Evolutionary conservation across 2,329 filamentous ascomycete genomes (phyloP), one percentile per base, ranked within the genome.

Genomic region (Tolypocladium amazonense): DNA sequence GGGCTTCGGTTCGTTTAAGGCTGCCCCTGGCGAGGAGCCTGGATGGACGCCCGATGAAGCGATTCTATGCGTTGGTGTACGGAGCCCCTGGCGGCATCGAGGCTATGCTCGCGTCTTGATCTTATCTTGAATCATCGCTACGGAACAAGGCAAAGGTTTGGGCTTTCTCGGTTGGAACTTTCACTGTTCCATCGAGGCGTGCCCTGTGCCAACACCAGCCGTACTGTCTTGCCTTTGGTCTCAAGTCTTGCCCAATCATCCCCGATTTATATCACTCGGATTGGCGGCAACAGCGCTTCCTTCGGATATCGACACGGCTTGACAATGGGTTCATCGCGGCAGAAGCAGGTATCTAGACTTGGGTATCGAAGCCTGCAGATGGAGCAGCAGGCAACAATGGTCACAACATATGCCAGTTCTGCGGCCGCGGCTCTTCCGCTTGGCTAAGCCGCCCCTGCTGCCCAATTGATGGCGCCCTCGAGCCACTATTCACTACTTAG

Each of bases 1-100:
- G 73, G 72, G 65, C 62, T 65, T 38, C 71, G 67, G 67, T 74
- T 73, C 66, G 71, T 57, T 47, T 55, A 58, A 43, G 50, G 18
- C 39, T 60, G 60, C 35, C 60, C 58, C 57, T 60, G 50, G 59
- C 56, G 39, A 56, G 35, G 37, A 45, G 47, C 54, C 54, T 20
- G 43, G 37, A 56, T 56, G 54, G 54, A 15, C 25, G 54, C 54
- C 54, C 18, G 4, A 23, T 43, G 54, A 37, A 43, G 23, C n/a
- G 15, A 27, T 35, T n/a, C 33, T 35, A 11, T 20, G n/a, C 25
- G 38, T 43, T 43, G 54, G 43, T 30, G 15, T 15, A 39, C 38
- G 23, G 23, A 9, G 25, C 54, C 35, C 33, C 27, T n/a, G 54
- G 37, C 37, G 23, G 23, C 14, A 41, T 30, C 12, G 20, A 23